A percentile compares a stretch with the other conserved stretches of the same genome.
Conservation (phyloP, 768 basidiomycete genomes). For the Macrolepiota fuliginosa region DNA sequence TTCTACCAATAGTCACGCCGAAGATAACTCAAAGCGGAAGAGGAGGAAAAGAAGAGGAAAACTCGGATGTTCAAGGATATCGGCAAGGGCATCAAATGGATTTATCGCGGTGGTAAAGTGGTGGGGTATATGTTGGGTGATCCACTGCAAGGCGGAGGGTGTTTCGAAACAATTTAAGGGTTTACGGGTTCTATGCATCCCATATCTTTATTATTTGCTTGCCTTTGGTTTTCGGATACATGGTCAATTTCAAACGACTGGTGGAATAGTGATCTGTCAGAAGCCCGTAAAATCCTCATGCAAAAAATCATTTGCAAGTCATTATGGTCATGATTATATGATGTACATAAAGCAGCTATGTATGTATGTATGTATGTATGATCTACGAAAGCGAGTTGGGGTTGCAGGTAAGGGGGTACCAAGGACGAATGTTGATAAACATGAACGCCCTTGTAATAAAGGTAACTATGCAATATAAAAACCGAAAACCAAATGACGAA, state of each 20-base stretch:
- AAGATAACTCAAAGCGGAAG: too few species aligned
- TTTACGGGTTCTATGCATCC: background rate
- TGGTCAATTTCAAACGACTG: too few species aligned
- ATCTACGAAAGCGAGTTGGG: conserved; percentile 12
- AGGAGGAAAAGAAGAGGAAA: background rate
- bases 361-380: background rate
- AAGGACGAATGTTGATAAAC: background rate
- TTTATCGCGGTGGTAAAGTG: background rate
- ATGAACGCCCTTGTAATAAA: background rate
- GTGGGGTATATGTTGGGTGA: background rate
- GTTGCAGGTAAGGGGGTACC: background rate
- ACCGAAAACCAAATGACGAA: background rate
- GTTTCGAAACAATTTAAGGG: background rate
- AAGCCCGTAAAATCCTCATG: background rate
- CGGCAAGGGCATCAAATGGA: background rate
- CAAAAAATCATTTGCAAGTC: background rate
- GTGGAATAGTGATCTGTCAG: too few species aligned
- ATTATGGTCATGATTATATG: conserved; percentile 10
- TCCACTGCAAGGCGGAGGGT: background rate
- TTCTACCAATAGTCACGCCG: too few species aligned
- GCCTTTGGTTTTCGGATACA: too few species aligned
- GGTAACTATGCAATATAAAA: background rate
- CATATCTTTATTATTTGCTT: background rate
- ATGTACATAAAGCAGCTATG: conserved; percentile 3
- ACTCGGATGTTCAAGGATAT: background rate